Percentiles rank a stretch among this genome's conserved stretches.
phyloP scores from a whole-genome alignment of 2,329 filamentous ascomycete species.

The Aspergillus sp. region DNA sequence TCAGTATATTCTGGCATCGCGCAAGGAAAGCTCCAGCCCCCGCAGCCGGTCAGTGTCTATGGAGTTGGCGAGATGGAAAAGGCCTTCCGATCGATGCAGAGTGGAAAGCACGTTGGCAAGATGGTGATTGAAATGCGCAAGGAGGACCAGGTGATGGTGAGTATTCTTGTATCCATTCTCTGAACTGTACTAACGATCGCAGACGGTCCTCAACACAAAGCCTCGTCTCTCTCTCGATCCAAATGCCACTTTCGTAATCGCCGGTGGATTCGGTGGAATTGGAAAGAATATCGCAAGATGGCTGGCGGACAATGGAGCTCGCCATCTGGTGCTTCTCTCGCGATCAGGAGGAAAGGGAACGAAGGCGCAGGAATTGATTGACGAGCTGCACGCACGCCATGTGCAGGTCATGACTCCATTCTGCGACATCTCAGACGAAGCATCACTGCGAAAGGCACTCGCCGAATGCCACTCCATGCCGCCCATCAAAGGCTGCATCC shows the following conservation, averaged over 20 bases:
- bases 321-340: constrained; percentile 15
- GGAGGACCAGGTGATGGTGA: constrained; percentile 18
- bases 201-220: constrained; percentile 8
- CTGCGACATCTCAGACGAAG: constrained; percentile 11
- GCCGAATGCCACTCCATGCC: constrained; percentile 12
- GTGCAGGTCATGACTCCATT: constrained; percentile 4
- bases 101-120: constrained; percentile 20
- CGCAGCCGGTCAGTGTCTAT: no score
- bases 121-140: constrained; percentile 14
- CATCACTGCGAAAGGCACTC: constrained; percentile 1
- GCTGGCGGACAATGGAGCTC: constrained; percentile 15
- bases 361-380: constrained; percentile 2
- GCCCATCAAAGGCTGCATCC: constrained; percentile 21
- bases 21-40: no score
- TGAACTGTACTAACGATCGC: no score
- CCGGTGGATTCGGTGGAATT: constrained; percentile 55
- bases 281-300: constrained; percentile 51
- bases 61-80: constrained; percentile 15
- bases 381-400: constrained; percentile 2
- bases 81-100: constrained; percentile 20
- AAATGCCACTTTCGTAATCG: constrained; percentile 45
- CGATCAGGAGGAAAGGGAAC: constrained; percentile 8
- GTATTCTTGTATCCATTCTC: not conserved
- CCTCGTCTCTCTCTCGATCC: constrained; percentile 27
- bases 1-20: no score